phyloP scores from a whole-genome alignment of 768 basidiomycete species.

The Mycena vitilis region DNA sequence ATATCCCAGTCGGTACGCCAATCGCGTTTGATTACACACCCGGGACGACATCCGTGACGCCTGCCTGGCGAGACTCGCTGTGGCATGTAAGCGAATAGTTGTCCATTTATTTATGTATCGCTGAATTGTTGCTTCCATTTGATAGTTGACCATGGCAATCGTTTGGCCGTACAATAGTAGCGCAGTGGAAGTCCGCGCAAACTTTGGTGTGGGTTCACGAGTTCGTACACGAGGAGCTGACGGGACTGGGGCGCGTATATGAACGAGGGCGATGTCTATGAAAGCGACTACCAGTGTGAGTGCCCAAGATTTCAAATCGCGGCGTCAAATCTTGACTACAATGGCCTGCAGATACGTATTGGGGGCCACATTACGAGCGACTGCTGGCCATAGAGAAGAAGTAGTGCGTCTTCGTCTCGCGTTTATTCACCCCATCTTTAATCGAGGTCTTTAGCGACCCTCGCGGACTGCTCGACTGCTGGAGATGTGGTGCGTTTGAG shows the following conservation, averaged over 20 bases:
- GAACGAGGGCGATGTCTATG: slow-evolving; percentile 51
- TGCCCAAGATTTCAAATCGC: not conserved
- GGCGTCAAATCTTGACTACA: no score
- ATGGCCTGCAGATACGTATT: slow-evolving; percentile 39
- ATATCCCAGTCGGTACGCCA: slow-evolving; percentile 28
- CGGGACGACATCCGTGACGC: slow-evolving; percentile 32
- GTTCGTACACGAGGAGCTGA: slow-evolving; percentile 22
- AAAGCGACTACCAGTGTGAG: slow-evolving; percentile 43
- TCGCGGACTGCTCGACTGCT: slow-evolving; percentile 45
- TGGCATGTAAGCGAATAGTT: slow-evolving; percentile 35
- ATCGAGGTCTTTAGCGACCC: slow-evolving; percentile 40
- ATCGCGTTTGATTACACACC: slow-evolving; percentile 24
- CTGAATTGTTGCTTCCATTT: not conserved
- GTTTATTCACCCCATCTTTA: not conserved
- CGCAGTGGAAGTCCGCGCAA: not conserved
- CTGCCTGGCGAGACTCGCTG: slow-evolving; percentile 35
- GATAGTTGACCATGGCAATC: not conserved
- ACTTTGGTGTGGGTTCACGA: slow-evolving; percentile 20
- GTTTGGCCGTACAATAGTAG: slow-evolving; percentile 19
- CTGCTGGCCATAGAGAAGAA: slow-evolving; percentile 46
- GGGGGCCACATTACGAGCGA: slow-evolving; percentile 48
- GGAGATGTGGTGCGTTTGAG: slow-evolving; percentile 46
- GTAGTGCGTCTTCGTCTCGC: slow-evolving; percentile 42
- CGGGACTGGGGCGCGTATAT: slow-evolving; percentile 34
- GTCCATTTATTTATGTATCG: not conserved